Evolutionary conservation across 257 asterid species (phyloP), one percentile per base, ranked within the genome.

Genomic region (Phtheirospermum japonicum): DNA sequence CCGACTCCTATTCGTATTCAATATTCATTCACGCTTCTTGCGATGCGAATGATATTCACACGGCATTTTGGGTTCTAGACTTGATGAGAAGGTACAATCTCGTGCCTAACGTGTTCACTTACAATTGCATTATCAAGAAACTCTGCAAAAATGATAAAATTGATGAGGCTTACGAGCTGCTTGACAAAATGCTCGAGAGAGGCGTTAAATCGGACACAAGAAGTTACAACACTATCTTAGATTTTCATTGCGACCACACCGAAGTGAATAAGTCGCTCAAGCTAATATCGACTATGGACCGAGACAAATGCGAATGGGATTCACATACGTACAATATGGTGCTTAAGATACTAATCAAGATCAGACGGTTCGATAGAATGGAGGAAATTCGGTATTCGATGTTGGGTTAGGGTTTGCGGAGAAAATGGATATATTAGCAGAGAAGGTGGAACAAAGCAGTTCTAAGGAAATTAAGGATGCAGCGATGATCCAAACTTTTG

Each of bases 361-460:
- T 85, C 26, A 95, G 97, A 57, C 78, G 99, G 68, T 89, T 89
- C 32, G 97, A 86, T 73, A 70, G 82, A 46, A 86, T 74, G 8
- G 94, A 85, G 74, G 59, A 80, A 59, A 77, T 83, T 50, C 89
- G 97, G 99, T 36, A 64, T 19, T 64, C 81, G 31, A 86, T 92
- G 96, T 85, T 4, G 94, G 90, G 16, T 57, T 50, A 4, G 93
- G 97, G 28, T 86, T 77, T 68, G 83, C 95, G 1, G 96, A 85
- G 70, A 70, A 66, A 59, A 61, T 80, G 0, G 88, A 89, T 68
- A 82, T 86, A 55, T 84, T 92, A 37, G 95, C 89, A 0, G 96
- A 71, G 37, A 92, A 92, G 83, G 86, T 89, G 99, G 96, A 80
- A 53, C 76, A 82, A 65, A 85, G 96, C 76, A 77, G 81, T 60